Conservation (phyloP, 176 grass and related monocot species). For the Cenchrus fungigraminus region DNA sequence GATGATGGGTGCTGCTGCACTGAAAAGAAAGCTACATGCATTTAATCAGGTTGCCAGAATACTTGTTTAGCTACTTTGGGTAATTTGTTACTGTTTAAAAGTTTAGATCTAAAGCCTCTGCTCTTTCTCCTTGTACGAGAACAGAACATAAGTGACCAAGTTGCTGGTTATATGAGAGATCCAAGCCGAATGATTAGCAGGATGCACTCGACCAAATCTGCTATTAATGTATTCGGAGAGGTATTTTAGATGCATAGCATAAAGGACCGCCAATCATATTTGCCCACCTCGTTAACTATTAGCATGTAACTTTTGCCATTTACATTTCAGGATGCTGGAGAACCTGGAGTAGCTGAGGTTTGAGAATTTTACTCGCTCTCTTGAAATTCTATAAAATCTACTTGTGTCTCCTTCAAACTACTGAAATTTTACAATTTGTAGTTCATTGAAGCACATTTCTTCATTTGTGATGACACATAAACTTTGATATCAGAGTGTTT, state of each 20-base stretch:
- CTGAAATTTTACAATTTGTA: neutral
- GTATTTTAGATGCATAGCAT: constrained; percentile 46
- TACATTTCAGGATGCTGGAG: constrained; percentile 56
- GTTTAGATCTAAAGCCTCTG: neutral
- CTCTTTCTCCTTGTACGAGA: constrained; percentile 22
- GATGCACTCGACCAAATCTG: constrained; percentile 69
- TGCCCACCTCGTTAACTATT: neutral
- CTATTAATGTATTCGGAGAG: constrained; percentile 74
- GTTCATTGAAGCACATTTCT: constrained; percentile 11
- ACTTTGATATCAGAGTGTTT: constrained; percentile 9
- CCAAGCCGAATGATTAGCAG: constrained; percentile 90
- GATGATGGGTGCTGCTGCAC: constrained; percentile 79
- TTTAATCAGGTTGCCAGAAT: constrained; percentile 81
- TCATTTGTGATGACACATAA: neutral
- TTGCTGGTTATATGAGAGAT: constrained; percentile 90
- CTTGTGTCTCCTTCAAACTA: constrained; percentile 6
- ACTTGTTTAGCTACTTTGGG: no score
- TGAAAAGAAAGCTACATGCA: constrained; percentile 87
- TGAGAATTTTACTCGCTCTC: constrained; percentile 32
- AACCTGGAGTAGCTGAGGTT: constrained; percentile 50
- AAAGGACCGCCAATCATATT: neutral
- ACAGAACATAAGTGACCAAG: constrained; percentile 90
- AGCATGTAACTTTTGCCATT: constrained; percentile 22
- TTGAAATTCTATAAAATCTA: constrained; percentile 10
- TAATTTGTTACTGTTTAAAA: neutral